Evolutionary conservation across 129 eudicot genomes (phyloP), one percentile per base, ranked within the genome.

Genomic region (Sambucus nigra): DNA sequence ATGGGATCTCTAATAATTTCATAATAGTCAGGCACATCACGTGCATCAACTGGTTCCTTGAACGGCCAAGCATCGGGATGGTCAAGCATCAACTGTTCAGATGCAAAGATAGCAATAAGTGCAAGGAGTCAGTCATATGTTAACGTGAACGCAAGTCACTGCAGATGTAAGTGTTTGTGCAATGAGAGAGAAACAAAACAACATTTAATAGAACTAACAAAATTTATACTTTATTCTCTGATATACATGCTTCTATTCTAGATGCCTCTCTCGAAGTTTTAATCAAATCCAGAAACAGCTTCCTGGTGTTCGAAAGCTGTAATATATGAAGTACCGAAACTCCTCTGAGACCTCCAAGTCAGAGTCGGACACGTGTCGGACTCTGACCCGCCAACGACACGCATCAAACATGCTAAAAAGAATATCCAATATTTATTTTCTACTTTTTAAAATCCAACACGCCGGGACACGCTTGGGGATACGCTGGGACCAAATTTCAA

Each of bases 31-130:
- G 98, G 98, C 70, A 81, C 98, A 21, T 85, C 95, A 0, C 84
- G 88, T 5, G 76, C 69, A 79, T 89, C 98, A 60, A 89, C 98
- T 17, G 98, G 98, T 32, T 89, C 98, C 73, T 85, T 89, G 70
- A 89, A 89, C 57, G 98, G 98, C 98, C 98, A 89, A 24, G 94
- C 70, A 72, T 89, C 95, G 24, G 77, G 75, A 64, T 89, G 98
- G 44, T 89, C 98, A 41, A 47, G 76, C 88, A 89, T 66, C 39
- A 81, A 76, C 98, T 89, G 89, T 70, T 33, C 35, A 74, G 8
- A 61, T 21, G 20, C 27, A 55, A 75, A 33, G 45, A 7, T 21
- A 18, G 32, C 46, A 21, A 25, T 59, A 33, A 66, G 25, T 40
- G 20, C 27, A 27, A 32, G 27, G 27, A 14, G 17, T 35, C 42